Evolutionary conservation across 495 filamentous ascomycete genomes (phyloP), one percentile per base, ranked within the genome.

Genomic region (Copromyces sp.): DNA sequence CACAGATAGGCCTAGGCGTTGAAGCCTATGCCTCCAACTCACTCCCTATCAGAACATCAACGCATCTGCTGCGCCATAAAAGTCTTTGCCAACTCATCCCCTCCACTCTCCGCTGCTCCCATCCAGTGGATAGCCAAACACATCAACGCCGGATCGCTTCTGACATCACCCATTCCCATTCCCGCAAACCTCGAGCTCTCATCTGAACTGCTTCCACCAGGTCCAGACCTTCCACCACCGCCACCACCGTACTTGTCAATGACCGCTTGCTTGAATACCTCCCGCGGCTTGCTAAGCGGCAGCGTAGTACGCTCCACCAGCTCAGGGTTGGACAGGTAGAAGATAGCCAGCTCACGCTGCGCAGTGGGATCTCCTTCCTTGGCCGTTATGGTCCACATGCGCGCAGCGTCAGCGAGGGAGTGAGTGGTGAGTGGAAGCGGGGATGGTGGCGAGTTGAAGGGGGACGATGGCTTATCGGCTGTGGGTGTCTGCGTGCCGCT

Each of bases 121-220:
- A 98, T 98, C 95, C 95, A 99, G 83, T 99, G 95, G 78, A 97
- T 91, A 4, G 96, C 95, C 70, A 98, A 86, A 78, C 95, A 97
- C 92, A 99, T 97, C 11, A 93, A 93, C 68, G 91, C 90, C 20
- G 95, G 94, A 78, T 99, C 94, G 69, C 89, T 89, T 53, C 91
- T 83, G 16, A 90, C 88, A 61, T 90, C 89, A 11, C 80, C 78
- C 29, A 74, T 72, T 42, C 82, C 83, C 73, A 79, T 82, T 38
- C 76, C 77, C 16, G 79, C 74, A 45, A 65, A 65, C 2, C 53
- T 65, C 1, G 53, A 35, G 29, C 70, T 72, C 5, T 68, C 70
- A 16, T 74, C 73, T 3, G 68, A 71, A n/a, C 24, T 71, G 17
- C 74, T 11, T 74, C 77, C 42, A 70, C 75, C 73, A 32, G 32